Percentiles rank a stretch among this genome's conserved stretches.
Conservation (phyloP, 805 yeast species). For the Candida nitratophila region DNA sequence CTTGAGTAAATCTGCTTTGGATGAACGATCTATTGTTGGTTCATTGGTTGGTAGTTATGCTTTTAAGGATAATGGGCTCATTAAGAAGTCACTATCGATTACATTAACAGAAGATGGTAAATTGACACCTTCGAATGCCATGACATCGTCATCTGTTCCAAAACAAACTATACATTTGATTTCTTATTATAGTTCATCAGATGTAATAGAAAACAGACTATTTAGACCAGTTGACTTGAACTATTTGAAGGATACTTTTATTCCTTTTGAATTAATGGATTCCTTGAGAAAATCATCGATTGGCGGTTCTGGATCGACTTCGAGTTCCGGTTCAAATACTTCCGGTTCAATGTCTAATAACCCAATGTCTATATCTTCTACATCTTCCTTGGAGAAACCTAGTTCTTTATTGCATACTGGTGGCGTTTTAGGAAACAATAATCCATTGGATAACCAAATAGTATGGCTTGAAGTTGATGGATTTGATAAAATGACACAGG, state of each 20-base stretch:
- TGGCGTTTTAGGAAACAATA: no score
- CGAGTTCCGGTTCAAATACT: background rate
- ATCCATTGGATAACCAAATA: background rate
- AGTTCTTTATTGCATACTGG: no score
- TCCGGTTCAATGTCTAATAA: no score
- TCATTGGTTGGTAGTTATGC: conserved; percentile 54
- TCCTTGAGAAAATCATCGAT: conserved; percentile 53
- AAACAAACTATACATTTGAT: conserved; percentile 61
- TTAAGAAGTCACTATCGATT: conserved; percentile 76
- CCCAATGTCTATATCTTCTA: no score
- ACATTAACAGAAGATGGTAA: conserved; percentile 26
- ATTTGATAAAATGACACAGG: conserved; percentile 9
- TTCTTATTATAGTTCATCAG: conserved; percentile 71
- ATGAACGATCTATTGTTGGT: conserved; percentile 39
- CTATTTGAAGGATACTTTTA: conserved; percentile 38
- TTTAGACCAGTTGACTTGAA: conserved; percentile 50
- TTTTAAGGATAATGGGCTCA: conserved; percentile 64
- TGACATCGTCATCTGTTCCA: no score
- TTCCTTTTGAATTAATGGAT: conserved; percentile 42
- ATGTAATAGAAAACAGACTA: conserved; percentile 54
- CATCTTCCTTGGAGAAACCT: no score
- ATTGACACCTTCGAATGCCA: background rate
- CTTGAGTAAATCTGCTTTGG: background rate
- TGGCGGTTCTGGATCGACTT: conserved; percentile 32
- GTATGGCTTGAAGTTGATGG: conserved; percentile 16